Base-by-base conservation (phyloP, 1,139 yeast genomes). In the Pichiaceae sp. region DNA sequence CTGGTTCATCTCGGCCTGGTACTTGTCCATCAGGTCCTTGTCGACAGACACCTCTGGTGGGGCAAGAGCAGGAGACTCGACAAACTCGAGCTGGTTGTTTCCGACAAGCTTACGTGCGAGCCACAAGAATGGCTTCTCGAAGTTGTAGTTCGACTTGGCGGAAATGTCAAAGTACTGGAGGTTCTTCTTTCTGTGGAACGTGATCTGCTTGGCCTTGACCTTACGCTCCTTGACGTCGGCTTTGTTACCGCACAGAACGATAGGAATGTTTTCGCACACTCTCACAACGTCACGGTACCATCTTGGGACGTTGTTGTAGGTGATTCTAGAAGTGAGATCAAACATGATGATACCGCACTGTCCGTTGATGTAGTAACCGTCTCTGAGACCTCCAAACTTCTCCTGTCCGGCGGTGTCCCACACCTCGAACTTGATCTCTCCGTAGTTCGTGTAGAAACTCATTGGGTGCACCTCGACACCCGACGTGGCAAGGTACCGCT, bases 361-460 rank as follows among this genome's bases (percentile, higher is more conserved):
- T 61, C 98, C 99, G 65, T 91, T 89, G 65, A 93, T 91, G 71
- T 93, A 91, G 75, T 93, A 91, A 62, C 98, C 99, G 61, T 91
- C 98, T 77, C 98, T 89, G 61, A 93, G 76, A 57, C 99, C 98
- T 66, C 99, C 99, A 57, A 93, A 91, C 72, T 93, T 93, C 72
- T 93, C 99, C 74, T 93, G 99, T 49, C 98, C 99, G 42, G 99
- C 99, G 45, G 98, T 93, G 68, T 93, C 99, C 99, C 99, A 93
- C 56, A 91, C 96, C 63, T 93, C 96, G 67, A 93, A 93, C 68
- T 86, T 89, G 70, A 93, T 86, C 70, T 91, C 96, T 70, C 99
- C 99, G 59, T 72, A 91, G 75, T 91, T 91, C 63, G 99, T 93
- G 82, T 79, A 86, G 81, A 93, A 93, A 36, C 94, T 89, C 67